A percentile compares a stretch with the other conserved stretches of the same genome.
These are phyloP conservation scores for Phoma sp. DNA, from an alignment of 2,329 filamentous ascomycete genomes.

Conservation along the genomic window DNA sequence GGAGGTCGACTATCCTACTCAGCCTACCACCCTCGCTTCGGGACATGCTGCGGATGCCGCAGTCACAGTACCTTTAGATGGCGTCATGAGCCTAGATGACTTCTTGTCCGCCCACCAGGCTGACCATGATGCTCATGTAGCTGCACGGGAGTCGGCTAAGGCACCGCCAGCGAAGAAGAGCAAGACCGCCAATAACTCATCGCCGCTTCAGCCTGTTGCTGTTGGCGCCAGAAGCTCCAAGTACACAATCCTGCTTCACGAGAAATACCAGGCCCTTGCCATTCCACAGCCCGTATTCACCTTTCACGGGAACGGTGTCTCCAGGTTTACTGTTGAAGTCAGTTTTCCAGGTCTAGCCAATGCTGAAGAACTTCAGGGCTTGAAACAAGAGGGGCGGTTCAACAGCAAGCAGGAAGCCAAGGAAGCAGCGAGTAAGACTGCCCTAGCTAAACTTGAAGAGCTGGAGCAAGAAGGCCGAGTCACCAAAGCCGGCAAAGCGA, in stretches of 20 bases:
- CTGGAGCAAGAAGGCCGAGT: conserved; percentile 33
- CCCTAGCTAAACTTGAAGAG: conserved; percentile 33
- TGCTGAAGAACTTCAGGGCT: conserved; percentile 20
- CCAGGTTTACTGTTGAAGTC: conserved; percentile 34
- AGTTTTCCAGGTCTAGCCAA: conserved; percentile 28
- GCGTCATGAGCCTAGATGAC: conserved; percentile 29
- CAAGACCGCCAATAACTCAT: not conserved
- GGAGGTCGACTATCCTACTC: conserved; percentile 17
- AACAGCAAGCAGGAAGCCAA: conserved; percentile 54
- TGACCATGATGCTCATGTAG: conserved; percentile 13
- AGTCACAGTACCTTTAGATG: conserved; percentile 9
- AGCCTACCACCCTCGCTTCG: not conserved
- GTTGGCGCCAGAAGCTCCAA: conserved; percentile 29
- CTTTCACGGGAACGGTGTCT: conserved; percentile 17
- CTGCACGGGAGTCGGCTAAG: conserved; percentile 15
- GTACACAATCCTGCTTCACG: conserved; percentile 29
- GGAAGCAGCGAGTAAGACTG: conserved; percentile 49
- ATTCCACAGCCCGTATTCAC: conserved; percentile 32
- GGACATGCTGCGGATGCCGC: not conserved
- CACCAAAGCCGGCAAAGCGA: conserved; percentile 26
- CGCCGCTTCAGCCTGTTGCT: conserved; percentile 23
- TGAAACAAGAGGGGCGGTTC: conserved; percentile 36
- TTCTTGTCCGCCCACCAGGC: conserved; percentile 23
- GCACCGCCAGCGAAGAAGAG: conserved; percentile 15
- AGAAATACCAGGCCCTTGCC: conserved; percentile 35